Evolutionary conservation across 805 yeast species (phyloP), one percentile per base, ranked within the genome.

Genomic region (Candida vaughaniae): DNA sequence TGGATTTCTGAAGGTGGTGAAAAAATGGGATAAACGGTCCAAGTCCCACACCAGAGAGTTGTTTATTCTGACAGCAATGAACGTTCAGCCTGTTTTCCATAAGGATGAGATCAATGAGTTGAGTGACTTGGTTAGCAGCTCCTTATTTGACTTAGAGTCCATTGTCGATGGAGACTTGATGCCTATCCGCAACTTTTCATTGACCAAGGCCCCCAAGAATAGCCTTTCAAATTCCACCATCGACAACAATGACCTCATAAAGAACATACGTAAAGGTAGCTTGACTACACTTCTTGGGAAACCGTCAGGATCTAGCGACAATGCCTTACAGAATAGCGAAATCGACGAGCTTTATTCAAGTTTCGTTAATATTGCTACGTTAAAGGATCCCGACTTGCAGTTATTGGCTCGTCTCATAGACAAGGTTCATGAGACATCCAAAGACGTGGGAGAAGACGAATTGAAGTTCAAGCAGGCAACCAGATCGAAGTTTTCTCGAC

Each of bases 1-100:
- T 0, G 99, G 99, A 10, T 93, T 93, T 61, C 82, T 95, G 16
- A 93, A 93, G 63, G 97, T 88, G 19, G 75, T 93, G 52, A 93
- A 93, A 60, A 93, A 93, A 65, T 93, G 99, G 99, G 99, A 93
- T 63, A 93, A 93, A 62, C 72, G 97, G 44, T 88, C 96, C 16
- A 89, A 91, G 53, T 86, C 96, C 3, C 95, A 87, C 49, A 89
- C 96, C 5, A 89, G 90, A 55, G 99, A 93, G 56, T 71, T 93
- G 35, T 93, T 90, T 56, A 71, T 93, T 33, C 80, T 88, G 20
- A 84, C 96, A 0, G 96, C 96, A 0, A 95, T 93, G 10, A 88
- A 87, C 43, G 96, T 93, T 5, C 99, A 93, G 60, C 98, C 99
- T 0, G 95, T 91, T 9, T 93, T 93, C 64, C 95, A 93, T 53